Conservation (phyloP, 164 flowering plant species). For the Saururus chinensis region DNA sequence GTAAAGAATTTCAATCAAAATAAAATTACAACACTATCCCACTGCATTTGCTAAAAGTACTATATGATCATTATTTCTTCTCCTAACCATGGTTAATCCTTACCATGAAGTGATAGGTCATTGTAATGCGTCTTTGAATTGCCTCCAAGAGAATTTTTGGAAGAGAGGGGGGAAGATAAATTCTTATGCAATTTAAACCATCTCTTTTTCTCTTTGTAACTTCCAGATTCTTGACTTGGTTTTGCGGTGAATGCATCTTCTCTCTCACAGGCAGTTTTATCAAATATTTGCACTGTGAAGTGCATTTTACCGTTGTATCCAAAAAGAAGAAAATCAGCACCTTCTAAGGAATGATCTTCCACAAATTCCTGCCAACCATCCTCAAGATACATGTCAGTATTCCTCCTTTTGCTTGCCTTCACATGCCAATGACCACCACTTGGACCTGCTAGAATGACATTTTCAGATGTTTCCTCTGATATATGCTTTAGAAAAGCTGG, state of each 20-base stretch:
- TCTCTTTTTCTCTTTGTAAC: background rate
- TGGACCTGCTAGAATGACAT: slow-evolving; percentile 35
- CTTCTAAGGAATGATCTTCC: slow-evolving; percentile 34
- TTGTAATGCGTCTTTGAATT: background rate
- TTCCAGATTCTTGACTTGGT: background rate
- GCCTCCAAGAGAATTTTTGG: background rate
- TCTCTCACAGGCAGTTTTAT: slow-evolving; percentile 55
- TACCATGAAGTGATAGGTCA: too few relatives aligned
- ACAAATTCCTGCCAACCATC: slow-evolving; percentile 61
- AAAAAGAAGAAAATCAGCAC: slow-evolving; percentile 52
- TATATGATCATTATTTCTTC: too few relatives aligned
- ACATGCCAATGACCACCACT: slow-evolving; percentile 51
- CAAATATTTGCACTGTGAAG: slow-evolving; percentile 60
- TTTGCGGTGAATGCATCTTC: slow-evolving; percentile 33
- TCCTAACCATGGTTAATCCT: too few relatives aligned
- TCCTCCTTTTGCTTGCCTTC: slow-evolving; percentile 16
- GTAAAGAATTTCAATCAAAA: too few relatives aligned
- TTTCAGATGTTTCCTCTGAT: slow-evolving; percentile 17
- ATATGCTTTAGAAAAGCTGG: slow-evolving; percentile 11
- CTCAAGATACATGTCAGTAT: slow-evolving; percentile 25
- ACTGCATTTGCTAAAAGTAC: too few relatives aligned
- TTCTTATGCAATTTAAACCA: too few relatives aligned
- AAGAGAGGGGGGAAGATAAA: background rate
- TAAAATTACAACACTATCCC: too few relatives aligned
- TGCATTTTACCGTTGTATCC: slow-evolving; percentile 48